phyloP scores from a whole-genome alignment of 345 rosid genomes.

The Mercurialis annua region DNA sequence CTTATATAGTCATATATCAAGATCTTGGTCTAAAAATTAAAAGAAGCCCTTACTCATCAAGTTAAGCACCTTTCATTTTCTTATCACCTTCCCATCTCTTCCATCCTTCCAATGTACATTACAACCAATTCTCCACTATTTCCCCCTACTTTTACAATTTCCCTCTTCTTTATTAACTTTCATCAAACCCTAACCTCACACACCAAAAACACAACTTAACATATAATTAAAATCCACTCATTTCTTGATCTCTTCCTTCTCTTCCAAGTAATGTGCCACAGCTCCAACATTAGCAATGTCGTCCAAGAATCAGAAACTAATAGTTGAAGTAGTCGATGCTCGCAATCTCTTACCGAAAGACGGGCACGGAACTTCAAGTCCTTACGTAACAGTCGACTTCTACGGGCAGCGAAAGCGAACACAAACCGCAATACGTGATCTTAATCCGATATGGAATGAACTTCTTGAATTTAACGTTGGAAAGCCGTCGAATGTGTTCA shows the following conservation, averaged over 20 bases:
- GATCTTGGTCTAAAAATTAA: conserved; percentile 2
- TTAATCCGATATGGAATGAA: conserved; percentile 78
- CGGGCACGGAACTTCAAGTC: conserved; percentile 88
- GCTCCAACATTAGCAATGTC: conserved; percentile 28
- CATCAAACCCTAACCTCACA: neutral
- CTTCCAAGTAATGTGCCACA: conserved; percentile 1
- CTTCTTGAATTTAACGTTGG: conserved; percentile 60
- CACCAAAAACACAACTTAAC: neutral
- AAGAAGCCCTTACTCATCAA: conserved; percentile 32
- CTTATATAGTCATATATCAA: neutral
- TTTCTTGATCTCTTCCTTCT: neutral
- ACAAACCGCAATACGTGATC: conserved; percentile 47
- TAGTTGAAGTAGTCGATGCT: conserved; percentile 86
- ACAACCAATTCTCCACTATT: conserved; percentile 2
- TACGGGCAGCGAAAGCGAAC: conserved; percentile 75
- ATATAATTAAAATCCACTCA: conserved; percentile 8
- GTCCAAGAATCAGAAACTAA: conserved; percentile 49
- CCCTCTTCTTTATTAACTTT: neutral
- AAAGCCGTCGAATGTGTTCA: conserved; percentile 54
- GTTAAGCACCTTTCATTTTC: conserved; percentile 33
- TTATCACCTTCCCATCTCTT: conserved; percentile 8
- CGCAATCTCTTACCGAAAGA: conserved; percentile 62
- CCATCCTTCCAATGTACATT: neutral
- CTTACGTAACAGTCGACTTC: conserved; percentile 72
- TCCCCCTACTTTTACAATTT: neutral